Evolutionary conservation across 352 stramenopile species (phyloP), one percentile per base, ranked within the genome.

Genomic region (Phytophthora rubi): DNA sequence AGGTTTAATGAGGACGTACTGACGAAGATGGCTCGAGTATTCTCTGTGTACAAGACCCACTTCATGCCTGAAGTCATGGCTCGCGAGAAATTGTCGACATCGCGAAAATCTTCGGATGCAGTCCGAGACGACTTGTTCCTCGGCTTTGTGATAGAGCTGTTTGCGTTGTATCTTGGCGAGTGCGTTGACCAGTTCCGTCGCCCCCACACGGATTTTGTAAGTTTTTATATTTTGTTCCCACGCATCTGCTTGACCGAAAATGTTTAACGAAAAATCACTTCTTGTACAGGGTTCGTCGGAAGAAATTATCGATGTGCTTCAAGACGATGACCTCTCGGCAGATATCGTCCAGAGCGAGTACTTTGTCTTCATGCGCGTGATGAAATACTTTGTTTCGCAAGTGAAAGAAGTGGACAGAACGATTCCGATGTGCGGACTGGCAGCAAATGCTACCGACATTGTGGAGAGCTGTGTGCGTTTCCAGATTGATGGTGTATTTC

Each of bases 361-460:
- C 48, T 84, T 90, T 64, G 80, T 91, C 35, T 80, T 96, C 51
- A 94, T 96, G 89, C 85, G 79, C 55, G 85, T 93, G 56, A 78
- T 96, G 53, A 92, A 93, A 62, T 65, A 85, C 45, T 93, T 94
- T 72, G 71, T 94, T 9, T 69, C 81, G 4, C 71, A 88, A 64
- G 83, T 92, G 49, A 82, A 85, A 42, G 65, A 80, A 35, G 71
- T 92, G 21, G 78, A 91, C 44, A 71, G 56, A 21, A 76, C 85
- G 18, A 79, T 92, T 18, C 87, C 85, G n/a, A 80, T 85, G 16
- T 88, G 77, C 28, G 67, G 76, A 15, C 53, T 92, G 10, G 73
- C 75, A n/a, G 63, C 65, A 45, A 73, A 67, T 23, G 84, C 84
- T 15, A 81, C 80, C 10, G 73, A 90, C 47, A 80, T 87, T 35